Base-by-base conservation (phyloP, 2,329 filamentous ascomycete genomes). In the Hymenoscyphus fraxineus region DNA sequence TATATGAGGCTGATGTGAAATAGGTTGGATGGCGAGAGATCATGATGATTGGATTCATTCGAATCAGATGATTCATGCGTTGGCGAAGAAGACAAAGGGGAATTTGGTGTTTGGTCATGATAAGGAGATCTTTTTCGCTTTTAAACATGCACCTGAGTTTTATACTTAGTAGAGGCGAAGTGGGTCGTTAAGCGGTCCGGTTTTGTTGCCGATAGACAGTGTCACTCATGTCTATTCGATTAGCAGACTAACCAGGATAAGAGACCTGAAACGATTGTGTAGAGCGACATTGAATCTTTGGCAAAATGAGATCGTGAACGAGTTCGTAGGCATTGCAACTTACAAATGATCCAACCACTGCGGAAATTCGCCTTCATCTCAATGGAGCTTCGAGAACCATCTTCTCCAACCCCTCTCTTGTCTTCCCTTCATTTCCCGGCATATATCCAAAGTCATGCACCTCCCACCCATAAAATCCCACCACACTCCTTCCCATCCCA, bases 11-110 rank as follows among this genome's bases (percentile, higher is more conserved):
- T 27, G 27, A 51, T 27, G 6, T 9, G 47, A 27, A 13, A 6
- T 51, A 51, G 78, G 77, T 0, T 76, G 77, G 68, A 65, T 77
- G 40, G 71, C 74, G 4, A 68, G 77, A 19, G 77, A 79, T 62
- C 75, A 79, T 65, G 73, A 70, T 61, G 74, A 74, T 1, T 79
- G 77, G 77, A 70, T 74, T 58, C 70, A 71, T 40, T 76, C 74
- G 61, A 65, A 73, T 64, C 74, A 77, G 60, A 73, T 76, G 68
- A 72, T 78, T n/a, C 67, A 72, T 32, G 68, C 70, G 40, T 62
- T 79, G 47, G 71, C 75, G 62, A 71, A 70, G 61, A 38, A 32
- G 15, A 65, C 61, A 16, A 64, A 67, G 44, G 67, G 61, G 1
- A 65, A 64, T 19, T n/a, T 63, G 22, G 54, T 68, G 1, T 63